Percentiles rank a stretch among this genome's conserved stretches.
phyloP scores from a whole-genome alignment of 495 filamentous ascomycete species.

The Lophiostoma macrostomum region DNA sequence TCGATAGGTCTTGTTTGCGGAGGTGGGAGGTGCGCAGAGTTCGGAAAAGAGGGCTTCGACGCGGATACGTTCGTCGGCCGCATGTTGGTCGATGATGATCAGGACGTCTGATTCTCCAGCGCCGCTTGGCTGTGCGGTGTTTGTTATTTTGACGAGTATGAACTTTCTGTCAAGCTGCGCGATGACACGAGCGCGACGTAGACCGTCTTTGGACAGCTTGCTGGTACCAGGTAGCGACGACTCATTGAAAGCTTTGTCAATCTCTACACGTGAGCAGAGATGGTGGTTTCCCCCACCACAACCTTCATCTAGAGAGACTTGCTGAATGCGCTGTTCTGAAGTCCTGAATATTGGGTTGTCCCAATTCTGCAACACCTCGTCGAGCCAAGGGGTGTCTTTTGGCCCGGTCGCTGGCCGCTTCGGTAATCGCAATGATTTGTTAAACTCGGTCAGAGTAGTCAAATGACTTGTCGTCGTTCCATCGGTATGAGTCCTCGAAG shows the following conservation, averaged over 20 bases:
- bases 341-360: slow-evolving; percentile 60
- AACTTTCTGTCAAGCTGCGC: slow-evolving; percentile 89
- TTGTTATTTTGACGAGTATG: slow-evolving; percentile 63
- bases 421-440: slow-evolving; percentile 18
- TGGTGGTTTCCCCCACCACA: slow-evolving; percentile 16
- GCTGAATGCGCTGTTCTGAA: slow-evolving; percentile 51
- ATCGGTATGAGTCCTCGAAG: neutral
- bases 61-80: slow-evolving; percentile 83
- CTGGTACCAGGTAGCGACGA: slow-evolving; percentile 39
- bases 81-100: slow-evolving; percentile 89
- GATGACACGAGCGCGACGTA: slow-evolving; percentile 65
- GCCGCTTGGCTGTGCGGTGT: neutral
- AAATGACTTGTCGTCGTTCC: neutral
- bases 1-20: slow-evolving; percentile 2
- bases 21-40: slow-evolving; percentile 40
- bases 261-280: slow-evolving; percentile 30
- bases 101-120: slow-evolving; percentile 43
- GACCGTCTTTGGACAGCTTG: slow-evolving; percentile 63
- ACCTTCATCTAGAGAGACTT: slow-evolving; percentile 35
- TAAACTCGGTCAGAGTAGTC: slow-evolving; percentile 9
- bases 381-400: slow-evolving; percentile 40
- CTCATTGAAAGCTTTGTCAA: slow-evolving; percentile 36
- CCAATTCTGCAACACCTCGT: slow-evolving; percentile 49
- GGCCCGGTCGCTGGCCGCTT: neutral
- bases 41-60: slow-evolving; percentile 67